Percentiles rank a stretch among this genome's conserved stretches.
phyloP scores from a whole-genome alignment of 345 rosid species.

The Lepidium africanum region DNA sequence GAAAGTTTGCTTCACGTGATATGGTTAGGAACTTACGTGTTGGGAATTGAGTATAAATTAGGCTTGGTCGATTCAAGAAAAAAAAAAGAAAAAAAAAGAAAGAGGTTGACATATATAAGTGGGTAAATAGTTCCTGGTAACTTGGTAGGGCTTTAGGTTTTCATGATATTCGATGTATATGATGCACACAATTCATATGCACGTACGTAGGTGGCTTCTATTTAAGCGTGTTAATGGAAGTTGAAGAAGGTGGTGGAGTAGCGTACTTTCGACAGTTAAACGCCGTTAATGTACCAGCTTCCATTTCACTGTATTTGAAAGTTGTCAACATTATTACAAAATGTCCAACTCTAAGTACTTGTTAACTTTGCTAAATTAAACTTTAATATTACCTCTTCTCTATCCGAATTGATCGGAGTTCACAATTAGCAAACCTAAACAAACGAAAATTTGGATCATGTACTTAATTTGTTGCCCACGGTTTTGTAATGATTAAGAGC shows the following conservation, averaged over 20 bases:
- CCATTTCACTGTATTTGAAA: constrained; percentile 6
- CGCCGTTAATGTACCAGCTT: not conserved
- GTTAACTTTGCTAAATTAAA: not conserved
- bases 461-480: too few relatives aligned
- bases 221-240: not conserved
- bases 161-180: not conserved
- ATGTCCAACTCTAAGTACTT: not conserved
- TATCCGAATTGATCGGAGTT: constrained; percentile 19
- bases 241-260: not conserved
- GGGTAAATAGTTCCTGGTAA: not conserved
- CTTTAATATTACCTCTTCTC: not conserved
- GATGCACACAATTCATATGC: not conserved
- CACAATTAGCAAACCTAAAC: constrained; percentile 27
- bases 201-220: not conserved
- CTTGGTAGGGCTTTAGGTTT: not conserved
- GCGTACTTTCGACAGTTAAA: constrained; percentile 6
- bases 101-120: not conserved
- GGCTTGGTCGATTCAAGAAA: too few relatives aligned
- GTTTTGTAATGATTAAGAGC: too few relatives aligned
- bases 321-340: not conserved
- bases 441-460: not conserved
- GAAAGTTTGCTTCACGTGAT: too few relatives aligned
- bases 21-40: too few relatives aligned
- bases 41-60: too few relatives aligned
- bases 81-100: too few relatives aligned